Evolutionary conservation across 345 rosid species (phyloP), one percentile per base, ranked within the genome.

Genomic region (Arabis alpina): DNA sequence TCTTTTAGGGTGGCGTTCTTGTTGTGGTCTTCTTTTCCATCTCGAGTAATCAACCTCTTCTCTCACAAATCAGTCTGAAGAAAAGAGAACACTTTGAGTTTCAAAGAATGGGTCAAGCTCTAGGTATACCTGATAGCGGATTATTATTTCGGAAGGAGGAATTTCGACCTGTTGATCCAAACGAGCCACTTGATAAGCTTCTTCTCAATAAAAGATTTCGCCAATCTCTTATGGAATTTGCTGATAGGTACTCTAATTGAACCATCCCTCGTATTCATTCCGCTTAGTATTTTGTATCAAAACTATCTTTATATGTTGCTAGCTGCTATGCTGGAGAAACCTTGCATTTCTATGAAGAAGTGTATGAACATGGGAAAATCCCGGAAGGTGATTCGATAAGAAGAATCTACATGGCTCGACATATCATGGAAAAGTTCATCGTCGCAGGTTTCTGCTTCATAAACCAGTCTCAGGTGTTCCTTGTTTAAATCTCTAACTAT

Each of bases 261-360:
- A 24, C 27, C 36, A 5, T 12, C 4, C 14, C 48, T 54, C 47
- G 8, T 49, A 11, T 19, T 41, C 44, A 12, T 13, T 40, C 16
- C 30, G 15, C 43, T 61, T 44, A 39, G 3, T 42, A 53, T 44
- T 25, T 16, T 66, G 5, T 44, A 6, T 47, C 3, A 44, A 5
- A 16, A 68, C 41, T 43, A 13, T 71, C 59, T 72, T 69, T 44
- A 60, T 10, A 40, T 39, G 61, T 6, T 73, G 65, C 66, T 81
- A 90, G 98, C 72, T 93, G 90, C 73, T 85, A 86, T 54, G 98
- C 98, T 37, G 97, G 96, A 66, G 97, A 90, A 85, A 87, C 90
- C 13, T 79, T 93, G 64, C 95, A 93, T 87, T 93, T 90, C 85
- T 88, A 82, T 53, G 90, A 83, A 24, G 96, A 93, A 76, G 93